Conservation (phyloP, 306 rosid genomes). For the Styphnolobium japonicum region DNA sequence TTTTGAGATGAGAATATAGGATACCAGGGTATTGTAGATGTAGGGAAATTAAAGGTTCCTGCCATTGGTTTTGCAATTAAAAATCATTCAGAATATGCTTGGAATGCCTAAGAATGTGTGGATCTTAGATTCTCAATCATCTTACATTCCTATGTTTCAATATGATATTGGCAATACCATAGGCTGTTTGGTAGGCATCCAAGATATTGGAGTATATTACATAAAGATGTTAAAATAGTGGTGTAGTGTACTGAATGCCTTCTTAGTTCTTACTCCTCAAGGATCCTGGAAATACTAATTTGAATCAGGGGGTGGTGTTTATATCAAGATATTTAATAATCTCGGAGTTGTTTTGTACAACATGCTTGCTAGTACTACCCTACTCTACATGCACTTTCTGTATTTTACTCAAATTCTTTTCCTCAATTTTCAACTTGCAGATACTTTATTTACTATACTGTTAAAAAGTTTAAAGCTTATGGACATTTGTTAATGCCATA, state of each 20-base stretch:
- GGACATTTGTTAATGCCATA: not conserved
- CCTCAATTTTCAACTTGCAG: not conserved
- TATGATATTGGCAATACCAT: not conserved
- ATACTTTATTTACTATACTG: not conserved
- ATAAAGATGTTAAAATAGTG: not conserved
- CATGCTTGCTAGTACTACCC: not conserved
- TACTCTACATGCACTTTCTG: not conserved
- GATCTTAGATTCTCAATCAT: not conserved
- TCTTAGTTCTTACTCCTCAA: not conserved
- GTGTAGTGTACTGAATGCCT: not conserved
- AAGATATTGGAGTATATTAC: not conserved
- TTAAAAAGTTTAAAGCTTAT: not conserved
- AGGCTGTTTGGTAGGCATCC: not conserved
- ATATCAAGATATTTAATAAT: not conserved
- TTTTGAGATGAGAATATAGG: not conserved
- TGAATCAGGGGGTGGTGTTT: not conserved
- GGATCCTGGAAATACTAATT: not conserved
- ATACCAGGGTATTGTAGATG: not conserved
- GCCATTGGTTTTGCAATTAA: not conserved
- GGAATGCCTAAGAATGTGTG: not conserved
- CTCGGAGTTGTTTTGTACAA: conserved; percentile 9
- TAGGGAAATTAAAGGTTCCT: not conserved
- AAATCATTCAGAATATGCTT: not conserved
- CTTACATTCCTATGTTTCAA: not conserved
- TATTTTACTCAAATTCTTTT: not conserved